Evolutionary conservation across 169 alveolate genomes (phyloP), one percentile per base, ranked within the genome.

Genomic region (Besnoitia besnoiti): DNA sequence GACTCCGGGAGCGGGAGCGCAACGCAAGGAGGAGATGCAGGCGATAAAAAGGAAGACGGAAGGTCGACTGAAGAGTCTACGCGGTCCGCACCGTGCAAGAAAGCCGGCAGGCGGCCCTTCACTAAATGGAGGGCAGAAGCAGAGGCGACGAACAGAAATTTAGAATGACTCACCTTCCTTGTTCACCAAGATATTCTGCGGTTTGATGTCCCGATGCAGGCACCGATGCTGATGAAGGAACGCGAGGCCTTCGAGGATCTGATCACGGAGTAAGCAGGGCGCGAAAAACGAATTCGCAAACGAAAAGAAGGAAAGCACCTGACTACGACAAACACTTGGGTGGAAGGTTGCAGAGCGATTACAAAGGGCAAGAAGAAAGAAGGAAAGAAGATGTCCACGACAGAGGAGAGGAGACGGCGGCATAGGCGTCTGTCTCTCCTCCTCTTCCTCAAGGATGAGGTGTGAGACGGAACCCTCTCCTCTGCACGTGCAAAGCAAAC

Each of bases 131-230:
- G 24, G 67, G 33, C 67, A 3, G 67, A n/a, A n/a, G n/a, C n/a
- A n/a, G n/a, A n/a, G n/a, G n/a, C n/a, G n/a, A n/a, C n/a, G n/a
- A n/a, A n/a, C n/a, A n/a, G n/a, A n/a, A n/a, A n/a, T n/a, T n/a
- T n/a, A n/a, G n/a, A n/a, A n/a, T n/a, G n/a, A n/a, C 67, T 51
- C 8, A 85, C 90, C 90, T 49, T 85, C 42, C 2, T 16, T 21
- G 79, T 40, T 85, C 80, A 51, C 33, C 42, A 85, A 10, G 7
- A 85, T 85, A 39, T 85, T 85, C 37, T 50, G 90, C 39, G 90
- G 90, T 55, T 85, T 85, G 51, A 85, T 39, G 79, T 85, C 90
- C 42, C 90, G 76, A 55, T 85, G 90, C 7, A 85, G 8, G 49
- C 49, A 33, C 21, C 51, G 80, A 30, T 85, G 77, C 79, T 50